Evolutionary conservation across 1,139 yeast genomes (phyloP).

Genomic region (Schwanniomyces etchellsii): DNA sequence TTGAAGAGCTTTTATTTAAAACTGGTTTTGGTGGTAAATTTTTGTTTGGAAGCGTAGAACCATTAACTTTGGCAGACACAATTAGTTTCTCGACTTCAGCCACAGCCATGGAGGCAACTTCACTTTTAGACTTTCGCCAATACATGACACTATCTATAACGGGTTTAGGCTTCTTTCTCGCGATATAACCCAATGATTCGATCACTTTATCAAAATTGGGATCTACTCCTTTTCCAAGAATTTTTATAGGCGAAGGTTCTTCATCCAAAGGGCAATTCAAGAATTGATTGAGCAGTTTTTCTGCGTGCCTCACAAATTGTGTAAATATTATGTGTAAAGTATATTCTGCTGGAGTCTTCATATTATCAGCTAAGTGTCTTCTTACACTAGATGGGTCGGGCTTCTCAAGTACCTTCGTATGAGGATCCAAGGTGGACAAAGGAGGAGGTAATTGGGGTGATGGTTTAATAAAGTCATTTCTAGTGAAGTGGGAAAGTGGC

Average conservation of each 20-base stretch:
- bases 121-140: conserved; percentile 91
- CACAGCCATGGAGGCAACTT: conserved; percentile 74
- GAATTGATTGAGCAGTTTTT: conserved; percentile 73
- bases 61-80: conserved; percentile 14
- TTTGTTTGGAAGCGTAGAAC: neutral
- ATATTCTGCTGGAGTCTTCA: conserved; percentile 85
- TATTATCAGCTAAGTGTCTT: conserved; percentile 52
- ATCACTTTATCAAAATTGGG: conserved; percentile 81
- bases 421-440: conserved; percentile 15
- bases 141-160: conserved; percentile 97
- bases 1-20: neutral
- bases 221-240: conserved; percentile 86
- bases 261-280: conserved; percentile 60
- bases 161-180: conserved; percentile 86
- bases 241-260: conserved; percentile 77
- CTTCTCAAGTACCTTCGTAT: neutral
- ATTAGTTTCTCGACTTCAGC: conserved; percentile 47
- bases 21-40: too few species aligned
- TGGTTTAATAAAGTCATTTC: conserved; percentile 17
- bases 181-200: conserved; percentile 82
- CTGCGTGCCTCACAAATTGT: conserved; percentile 91
- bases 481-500: conserved; percentile 15
- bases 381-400: conserved; percentile 21
- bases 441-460: conserved; percentile 35
- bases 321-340: conserved; percentile 92